phyloP scores from a whole-genome alignment of 2,329 filamentous ascomycete species.

The Amylocarpus encephaloides region DNA sequence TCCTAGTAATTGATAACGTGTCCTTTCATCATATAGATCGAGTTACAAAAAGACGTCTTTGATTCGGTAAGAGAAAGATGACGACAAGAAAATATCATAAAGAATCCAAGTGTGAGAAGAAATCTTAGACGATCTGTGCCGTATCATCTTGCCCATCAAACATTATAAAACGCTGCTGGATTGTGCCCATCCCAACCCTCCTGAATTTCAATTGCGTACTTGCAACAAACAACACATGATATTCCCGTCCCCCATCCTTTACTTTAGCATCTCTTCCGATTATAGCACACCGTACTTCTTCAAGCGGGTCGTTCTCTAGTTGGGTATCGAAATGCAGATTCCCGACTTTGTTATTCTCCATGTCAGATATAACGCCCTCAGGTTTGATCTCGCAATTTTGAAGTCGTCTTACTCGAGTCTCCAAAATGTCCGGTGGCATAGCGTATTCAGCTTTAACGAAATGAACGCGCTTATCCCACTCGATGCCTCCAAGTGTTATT shows the following conservation, averaged over 20 bases:
- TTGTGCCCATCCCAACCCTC: slow-evolving; percentile 9
- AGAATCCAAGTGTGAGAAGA: not conserved
- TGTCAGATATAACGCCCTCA: slow-evolving; percentile 2
- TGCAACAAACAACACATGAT: not conserved
- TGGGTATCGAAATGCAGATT: slow-evolving; percentile 1
- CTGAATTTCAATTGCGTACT: not conserved
- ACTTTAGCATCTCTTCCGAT: not conserved
- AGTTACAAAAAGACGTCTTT: slow-evolving; percentile 26
- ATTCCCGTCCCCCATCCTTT: not conserved
- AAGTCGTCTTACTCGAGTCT: slow-evolving; percentile 6
- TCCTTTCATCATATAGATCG: slow-evolving; percentile 29
- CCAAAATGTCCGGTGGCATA: too few relatives aligned
- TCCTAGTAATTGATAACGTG: slow-evolving; percentile 34
- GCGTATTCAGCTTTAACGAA: not conserved
- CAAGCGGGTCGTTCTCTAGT: not conserved
- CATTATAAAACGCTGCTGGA: slow-evolving; percentile 5
- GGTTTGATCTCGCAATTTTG: slow-evolving; percentile 7
- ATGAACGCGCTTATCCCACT: not conserved
- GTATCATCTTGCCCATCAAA: slow-evolving; percentile 3
- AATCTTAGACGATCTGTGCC: not conserved
- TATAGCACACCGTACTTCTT: slow-evolving; percentile 2
- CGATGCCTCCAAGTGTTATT: slow-evolving; percentile 15
- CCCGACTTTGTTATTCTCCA: slow-evolving; percentile 1
- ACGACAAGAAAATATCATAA: not conserved
- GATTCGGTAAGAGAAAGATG: not conserved